These are phyloP conservation scores for Carex cristatella DNA, from an alignment of 176 grass and related monocot species.

Conservation along the genomic window DNA sequence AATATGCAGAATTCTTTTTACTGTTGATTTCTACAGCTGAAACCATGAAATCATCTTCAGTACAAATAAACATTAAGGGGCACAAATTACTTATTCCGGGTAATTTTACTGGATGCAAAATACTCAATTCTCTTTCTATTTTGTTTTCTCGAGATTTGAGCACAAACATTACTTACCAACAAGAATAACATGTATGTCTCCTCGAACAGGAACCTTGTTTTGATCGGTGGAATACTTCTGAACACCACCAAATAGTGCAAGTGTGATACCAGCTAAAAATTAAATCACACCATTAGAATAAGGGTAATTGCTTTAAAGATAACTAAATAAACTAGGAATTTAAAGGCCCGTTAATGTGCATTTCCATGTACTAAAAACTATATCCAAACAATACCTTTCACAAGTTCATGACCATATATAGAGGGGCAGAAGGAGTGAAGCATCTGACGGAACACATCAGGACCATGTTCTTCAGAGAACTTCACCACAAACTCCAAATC, in stretches of 20 bases:
- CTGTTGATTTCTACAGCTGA: not conserved
- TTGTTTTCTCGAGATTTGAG: not conserved
- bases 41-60: not conserved
- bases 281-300: slow-evolving; percentile 15
- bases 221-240: slow-evolving; percentile 81
- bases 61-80: slow-evolving; percentile 3
- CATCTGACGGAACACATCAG: slow-evolving; percentile 73
- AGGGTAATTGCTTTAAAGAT: not conserved
- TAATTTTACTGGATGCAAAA: not conserved
- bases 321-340: not conserved
- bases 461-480: slow-evolving; percentile 55
- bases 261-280: slow-evolving; percentile 78
- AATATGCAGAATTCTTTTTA: not conserved
- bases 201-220: slow-evolving; percentile 90
- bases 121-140: not conserved
- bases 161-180: slow-evolving; percentile 48
- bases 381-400: slow-evolving; percentile 67
- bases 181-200: slow-evolving; percentile 80
- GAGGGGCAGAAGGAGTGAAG: slow-evolving; percentile 94
- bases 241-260: slow-evolving; percentile 80
- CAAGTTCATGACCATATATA: slow-evolving; percentile 94
- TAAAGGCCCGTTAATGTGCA: not conserved
- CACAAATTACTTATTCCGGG: not conserved
- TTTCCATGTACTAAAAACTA: not conserved
- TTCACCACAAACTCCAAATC: slow-evolving; percentile 48